Evolutionary conservation across 225 moss, liverwort and hornwort species (phyloP).

Genomic region (Marchantia polymorpha): DNA sequence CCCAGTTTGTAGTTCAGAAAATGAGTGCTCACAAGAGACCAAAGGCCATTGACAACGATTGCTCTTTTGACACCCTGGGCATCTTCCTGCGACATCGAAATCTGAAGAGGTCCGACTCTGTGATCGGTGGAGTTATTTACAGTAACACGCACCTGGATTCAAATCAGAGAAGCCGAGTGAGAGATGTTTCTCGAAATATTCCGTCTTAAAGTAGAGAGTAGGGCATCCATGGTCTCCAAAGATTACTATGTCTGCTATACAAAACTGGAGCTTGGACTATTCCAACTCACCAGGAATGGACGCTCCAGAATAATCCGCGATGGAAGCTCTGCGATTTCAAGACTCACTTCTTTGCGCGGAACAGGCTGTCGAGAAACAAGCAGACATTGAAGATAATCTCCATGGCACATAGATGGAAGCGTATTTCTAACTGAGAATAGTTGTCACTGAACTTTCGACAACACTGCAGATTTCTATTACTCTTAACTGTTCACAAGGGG

Average conservation of each 20-base stretch:
- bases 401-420: not conserved
- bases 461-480: not conserved
- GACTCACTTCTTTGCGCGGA: conserved; percentile 86
- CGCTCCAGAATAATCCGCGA: conserved; percentile 86
- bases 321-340: conserved; percentile 77
- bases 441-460: not conserved
- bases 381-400: not conserved
- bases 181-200: not conserved
- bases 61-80: conserved; percentile 72
- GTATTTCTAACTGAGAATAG: not conserved
- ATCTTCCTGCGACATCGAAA: conserved; percentile 94
- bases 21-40: conserved; percentile 62
- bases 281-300: conserved; percentile 71
- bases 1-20: not conserved
- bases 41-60: conserved; percentile 86
- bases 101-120: conserved; percentile 84
- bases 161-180: conserved; percentile 10
- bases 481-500: not conserved
- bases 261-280: not conserved
- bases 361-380: conserved; percentile 49
- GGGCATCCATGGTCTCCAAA: not conserved
- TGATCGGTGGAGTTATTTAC: conserved; percentile 82
- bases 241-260: not conserved
- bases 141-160: conserved; percentile 73
- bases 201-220: not conserved